A percentile compares a stretch with the other conserved stretches of the same genome.
Evolutionary conservation across 2,329 filamentous ascomycete species (phyloP).

Genomic region (Fusarium tricinctum): DNA sequence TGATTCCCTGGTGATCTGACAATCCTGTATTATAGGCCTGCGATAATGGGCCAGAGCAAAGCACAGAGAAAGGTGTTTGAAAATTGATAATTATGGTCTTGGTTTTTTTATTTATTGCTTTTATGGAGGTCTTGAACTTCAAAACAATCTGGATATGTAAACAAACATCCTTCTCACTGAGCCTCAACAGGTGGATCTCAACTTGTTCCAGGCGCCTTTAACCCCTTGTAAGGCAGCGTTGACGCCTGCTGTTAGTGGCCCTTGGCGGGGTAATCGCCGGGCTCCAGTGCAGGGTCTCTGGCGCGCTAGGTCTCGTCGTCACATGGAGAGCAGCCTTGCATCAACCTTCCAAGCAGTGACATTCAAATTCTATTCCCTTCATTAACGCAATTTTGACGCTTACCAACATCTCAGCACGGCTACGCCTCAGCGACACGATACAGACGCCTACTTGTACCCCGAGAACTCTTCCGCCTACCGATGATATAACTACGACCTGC

Average conservation of each 20-base stretch:
- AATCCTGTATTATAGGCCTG: slow-evolving; percentile 44
- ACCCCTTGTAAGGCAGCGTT: slow-evolving; percentile 26
- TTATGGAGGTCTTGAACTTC: background rate
- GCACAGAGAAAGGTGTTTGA: slow-evolving; percentile 43
- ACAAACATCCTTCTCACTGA: slow-evolving; percentile 3
- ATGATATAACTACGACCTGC: slow-evolving; percentile 14
- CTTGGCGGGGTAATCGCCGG: slow-evolving; percentile 36
- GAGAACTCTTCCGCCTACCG: slow-evolving; percentile 4
- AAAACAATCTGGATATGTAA: slow-evolving; percentile 14
- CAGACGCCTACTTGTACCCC: slow-evolving; percentile 16
- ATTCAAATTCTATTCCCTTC: slow-evolving; percentile 26
- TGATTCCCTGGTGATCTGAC: slow-evolving; percentile 36
- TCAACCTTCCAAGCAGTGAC: slow-evolving; percentile 24
- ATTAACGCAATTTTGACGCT: slow-evolving; percentile 20
- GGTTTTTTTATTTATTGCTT: slow-evolving; percentile 17
- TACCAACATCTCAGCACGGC: slow-evolving; percentile 8
- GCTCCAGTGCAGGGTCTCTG: slow-evolving; percentile 35
- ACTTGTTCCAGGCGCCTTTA: background rate
- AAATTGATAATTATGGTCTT: slow-evolving; percentile 44
- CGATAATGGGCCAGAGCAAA: slow-evolving; percentile 29
- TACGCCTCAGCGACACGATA: slow-evolving; percentile 6
- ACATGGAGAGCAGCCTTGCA: slow-evolving; percentile 41
- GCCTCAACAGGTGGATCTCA: slow-evolving; percentile 17
- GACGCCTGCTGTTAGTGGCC: slow-evolving; percentile 27
- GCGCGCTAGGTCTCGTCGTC: slow-evolving; percentile 33